Conservation (phyloP, 1,284 basidiomycete genomes). For the Ceratobasidium theobromae region DNA sequence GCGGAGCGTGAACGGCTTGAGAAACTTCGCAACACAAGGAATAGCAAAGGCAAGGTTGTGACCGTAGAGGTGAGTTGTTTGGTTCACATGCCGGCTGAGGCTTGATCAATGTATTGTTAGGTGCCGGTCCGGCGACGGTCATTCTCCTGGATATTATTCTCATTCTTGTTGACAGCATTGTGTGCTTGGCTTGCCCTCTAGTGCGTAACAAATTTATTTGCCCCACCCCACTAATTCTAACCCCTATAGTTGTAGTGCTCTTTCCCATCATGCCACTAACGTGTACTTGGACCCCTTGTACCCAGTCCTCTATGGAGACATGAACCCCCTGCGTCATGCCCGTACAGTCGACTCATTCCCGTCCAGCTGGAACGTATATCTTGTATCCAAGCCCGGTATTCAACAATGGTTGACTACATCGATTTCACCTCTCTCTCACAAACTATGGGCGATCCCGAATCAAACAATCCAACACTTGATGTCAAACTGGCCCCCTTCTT, state of each 20-base stretch:
- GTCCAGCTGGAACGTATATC: neutral
- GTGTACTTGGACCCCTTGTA: conserved; percentile 22
- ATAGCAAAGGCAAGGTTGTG: neutral
- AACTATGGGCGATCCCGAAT: conserved; percentile 14
- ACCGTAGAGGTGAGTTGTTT: neutral
- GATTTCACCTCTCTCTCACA: neutral
- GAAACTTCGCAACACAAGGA: neutral
- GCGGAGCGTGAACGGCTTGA: conserved; percentile 18
- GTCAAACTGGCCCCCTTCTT: conserved; percentile 16
- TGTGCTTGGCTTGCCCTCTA: conserved; percentile 29
- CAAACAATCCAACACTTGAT: conserved; percentile 6
- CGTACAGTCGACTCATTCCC: conserved; percentile 23
- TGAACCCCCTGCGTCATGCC: conserved; percentile 11
- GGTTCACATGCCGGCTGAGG: neutral
- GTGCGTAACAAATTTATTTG: neutral
- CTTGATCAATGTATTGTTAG: neutral
- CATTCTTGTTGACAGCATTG: conserved; percentile 1
- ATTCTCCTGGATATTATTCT: conserved; percentile 8
- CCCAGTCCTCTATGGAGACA: conserved; percentile 12
- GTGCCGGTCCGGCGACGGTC: neutral
- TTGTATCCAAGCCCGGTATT: conserved; percentile 1
- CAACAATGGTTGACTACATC: neutral
- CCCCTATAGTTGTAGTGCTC: conserved; percentile 14
- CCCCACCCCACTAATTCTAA: neutral
- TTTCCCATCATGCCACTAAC: conserved; percentile 18